A percentile compares a stretch with the other conserved stretches of the same genome.
Conservation (phyloP, 2,329 filamentous ascomycete species). For the Aspergillus fischeri region DNA sequence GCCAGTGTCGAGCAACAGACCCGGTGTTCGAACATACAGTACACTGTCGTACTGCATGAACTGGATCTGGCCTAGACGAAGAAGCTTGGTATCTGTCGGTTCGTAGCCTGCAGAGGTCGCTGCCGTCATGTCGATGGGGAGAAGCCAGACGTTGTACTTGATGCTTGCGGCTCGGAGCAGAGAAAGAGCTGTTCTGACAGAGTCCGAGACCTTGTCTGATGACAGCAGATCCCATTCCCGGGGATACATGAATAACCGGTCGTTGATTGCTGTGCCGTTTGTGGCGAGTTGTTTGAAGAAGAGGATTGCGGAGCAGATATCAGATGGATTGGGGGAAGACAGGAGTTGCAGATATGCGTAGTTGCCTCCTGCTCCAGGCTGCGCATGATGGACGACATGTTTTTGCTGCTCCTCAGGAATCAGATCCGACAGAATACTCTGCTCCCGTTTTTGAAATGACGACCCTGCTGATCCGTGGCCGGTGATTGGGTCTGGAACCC, state of each 20-base stretch:
- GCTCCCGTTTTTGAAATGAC: constrained; percentile 19
- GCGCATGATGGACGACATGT: not conserved
- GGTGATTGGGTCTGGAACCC: constrained; percentile 10
- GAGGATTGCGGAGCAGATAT: constrained; percentile 44
- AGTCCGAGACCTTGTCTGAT: constrained; percentile 18
- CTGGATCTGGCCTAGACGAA: constrained; percentile 36
- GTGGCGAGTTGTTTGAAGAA: constrained; percentile 40
- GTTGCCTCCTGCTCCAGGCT: constrained; percentile 18
- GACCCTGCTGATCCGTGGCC: constrained; percentile 15
- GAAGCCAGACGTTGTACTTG: constrained; percentile 38
- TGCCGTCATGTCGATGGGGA: constrained; percentile 38
- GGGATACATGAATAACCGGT: constrained; percentile 46
- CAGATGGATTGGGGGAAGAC: constrained; percentile 38
- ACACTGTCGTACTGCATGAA: constrained; percentile 43
- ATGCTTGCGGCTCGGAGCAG: constrained; percentile 37
- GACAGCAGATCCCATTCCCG: constrained; percentile 40
- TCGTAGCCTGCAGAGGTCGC: constrained; percentile 30
- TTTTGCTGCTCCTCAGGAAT: constrained; percentile 3
- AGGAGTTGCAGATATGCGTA: constrained; percentile 45
- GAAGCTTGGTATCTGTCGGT: constrained; percentile 33
- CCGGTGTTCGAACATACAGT: constrained; percentile 41
- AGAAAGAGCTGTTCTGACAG: constrained; percentile 31
- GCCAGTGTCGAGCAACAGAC: constrained; percentile 35
- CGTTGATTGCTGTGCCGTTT: constrained; percentile 32
- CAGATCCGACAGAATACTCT: constrained; percentile 12